Base-by-base conservation (phyloP, 768 basidiomycete genomes). In the Rhizopogon vesiculosus region DNA sequence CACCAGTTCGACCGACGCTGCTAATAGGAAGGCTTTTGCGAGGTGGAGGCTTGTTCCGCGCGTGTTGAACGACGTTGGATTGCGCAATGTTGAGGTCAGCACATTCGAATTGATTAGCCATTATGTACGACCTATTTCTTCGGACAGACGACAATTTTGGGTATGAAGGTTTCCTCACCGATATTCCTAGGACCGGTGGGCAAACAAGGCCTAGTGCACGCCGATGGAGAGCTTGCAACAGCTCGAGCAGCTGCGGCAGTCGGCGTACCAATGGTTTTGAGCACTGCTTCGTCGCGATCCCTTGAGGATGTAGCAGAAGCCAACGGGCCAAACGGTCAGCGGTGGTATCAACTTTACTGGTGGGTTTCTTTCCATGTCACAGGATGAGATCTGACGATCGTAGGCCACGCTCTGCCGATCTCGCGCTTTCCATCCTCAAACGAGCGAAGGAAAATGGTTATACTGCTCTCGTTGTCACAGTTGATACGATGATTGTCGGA, bases 21-120 rank as follows among this genome's bases (percentile, higher is more conserved):
- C 80, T 57, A 93, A 93, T 62, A 73, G 78, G 45, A 77, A 80
- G 58, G 81, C 82, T 0, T 78, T 83, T 62, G 78, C 79, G 56
- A 68, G 72, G 16, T 83, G 79, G 77, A 73, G 76, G 41, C 81
- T 86, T 58, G 67, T 84, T 19, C 82, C 82, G 8, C 75, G 79
- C 10, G 72, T 82, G 72, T 75, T 83, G n/a, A 77, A 80, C 8
- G 77, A 83, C 59, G 77, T 74, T 0, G 77, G 72, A 56, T 72
- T 69, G 0, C 73, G 80, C n/a, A 76, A 78, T 58, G 66, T 83
- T 7, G 73, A 60, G 67, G 88, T 85, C 62, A 45, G 70, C 25
- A 3, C 1, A 22, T 15, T 13, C 8, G 22, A 7, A 43, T 19
- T 18, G 7, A 28, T 2, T 13, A 42, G 2, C 42, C 18, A 48